A percentile compares a stretch with the other conserved stretches of the same genome.
Evolutionary conservation across 345 rosid species (phyloP).

Genomic region (Murraya koenigii): DNA sequence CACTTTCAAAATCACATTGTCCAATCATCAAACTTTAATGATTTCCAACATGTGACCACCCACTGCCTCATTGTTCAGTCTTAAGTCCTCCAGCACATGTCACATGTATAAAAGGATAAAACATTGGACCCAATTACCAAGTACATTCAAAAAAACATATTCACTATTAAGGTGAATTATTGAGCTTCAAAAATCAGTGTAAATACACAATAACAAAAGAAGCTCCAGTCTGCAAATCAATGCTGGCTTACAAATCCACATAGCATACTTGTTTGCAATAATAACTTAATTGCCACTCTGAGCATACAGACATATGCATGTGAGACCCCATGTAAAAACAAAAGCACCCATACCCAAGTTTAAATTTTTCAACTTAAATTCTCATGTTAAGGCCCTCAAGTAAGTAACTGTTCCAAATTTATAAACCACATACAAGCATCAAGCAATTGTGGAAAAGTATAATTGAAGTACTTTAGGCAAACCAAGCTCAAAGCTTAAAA

Average conservation of each 20-base stretch:
- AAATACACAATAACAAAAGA: not conserved
- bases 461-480: not conserved
- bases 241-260: not conserved
- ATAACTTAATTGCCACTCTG: not conserved
- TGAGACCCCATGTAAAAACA: not conserved
- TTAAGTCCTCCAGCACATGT: conserved; percentile 3
- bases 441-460: not conserved
- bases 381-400: not conserved
- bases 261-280: not conserved
- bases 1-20: not conserved
- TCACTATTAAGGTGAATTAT: not conserved
- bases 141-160: conserved; percentile 2
- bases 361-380: not conserved
- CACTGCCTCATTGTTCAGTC: not conserved
- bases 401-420: not conserved
- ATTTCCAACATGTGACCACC: conserved; percentile 11
- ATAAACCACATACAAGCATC: not conserved
- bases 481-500: not conserved
- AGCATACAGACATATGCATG: not conserved
- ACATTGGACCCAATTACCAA: conserved; percentile 11
- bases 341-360: conserved; percentile 1
- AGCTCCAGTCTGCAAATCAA: not conserved
- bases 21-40: conserved; percentile 12
- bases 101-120: conserved; percentile 3
- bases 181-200: not conserved